Percentiles rank a stretch among this genome's conserved stretches.
phyloP scores from a whole-genome alignment of 768 basidiomycete genomes.

The Tricholomella constricta region DNA sequence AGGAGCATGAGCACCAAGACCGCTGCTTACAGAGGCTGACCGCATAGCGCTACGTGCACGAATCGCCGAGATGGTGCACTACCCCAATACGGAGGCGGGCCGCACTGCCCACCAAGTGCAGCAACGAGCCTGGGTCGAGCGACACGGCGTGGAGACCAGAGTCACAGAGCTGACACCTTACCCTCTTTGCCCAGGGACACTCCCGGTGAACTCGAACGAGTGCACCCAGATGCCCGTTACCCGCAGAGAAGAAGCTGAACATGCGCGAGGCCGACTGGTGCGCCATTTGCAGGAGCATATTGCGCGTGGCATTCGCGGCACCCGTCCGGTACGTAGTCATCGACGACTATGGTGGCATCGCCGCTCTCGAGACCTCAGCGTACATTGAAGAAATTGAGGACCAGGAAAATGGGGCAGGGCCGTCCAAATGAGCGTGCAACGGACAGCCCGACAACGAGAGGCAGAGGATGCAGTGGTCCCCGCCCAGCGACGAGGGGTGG shows the following conservation, averaged over 20 bases:
- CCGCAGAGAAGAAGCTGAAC: neutral
- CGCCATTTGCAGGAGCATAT: neutral
- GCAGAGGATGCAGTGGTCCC: neutral
- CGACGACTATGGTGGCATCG: neutral
- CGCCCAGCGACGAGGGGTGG: too few species aligned
- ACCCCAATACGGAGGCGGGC: neutral
- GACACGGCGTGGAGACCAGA: neutral
- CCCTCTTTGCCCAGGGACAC: neutral
- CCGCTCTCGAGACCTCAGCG: neutral
- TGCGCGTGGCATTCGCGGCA: too few species aligned
- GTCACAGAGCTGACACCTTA: neutral
- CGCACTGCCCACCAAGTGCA: neutral
- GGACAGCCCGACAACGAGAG: neutral
- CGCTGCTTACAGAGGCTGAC: neutral
- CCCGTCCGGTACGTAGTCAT: neutral
- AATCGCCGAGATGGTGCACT: neutral
- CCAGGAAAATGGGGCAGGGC: neutral
- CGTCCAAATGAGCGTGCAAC: neutral
- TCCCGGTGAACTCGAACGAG: neutral
- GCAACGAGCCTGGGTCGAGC: neutral
- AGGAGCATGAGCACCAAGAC: neutral
- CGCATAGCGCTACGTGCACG: neutral
- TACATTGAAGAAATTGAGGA: neutral
- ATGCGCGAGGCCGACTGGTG: neutral
- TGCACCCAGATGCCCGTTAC: neutral